These are phyloP conservation scores for Musa beccarii DNA, from an alignment of 176 grass and related monocot genomes.

Conservation along the genomic window DNA sequence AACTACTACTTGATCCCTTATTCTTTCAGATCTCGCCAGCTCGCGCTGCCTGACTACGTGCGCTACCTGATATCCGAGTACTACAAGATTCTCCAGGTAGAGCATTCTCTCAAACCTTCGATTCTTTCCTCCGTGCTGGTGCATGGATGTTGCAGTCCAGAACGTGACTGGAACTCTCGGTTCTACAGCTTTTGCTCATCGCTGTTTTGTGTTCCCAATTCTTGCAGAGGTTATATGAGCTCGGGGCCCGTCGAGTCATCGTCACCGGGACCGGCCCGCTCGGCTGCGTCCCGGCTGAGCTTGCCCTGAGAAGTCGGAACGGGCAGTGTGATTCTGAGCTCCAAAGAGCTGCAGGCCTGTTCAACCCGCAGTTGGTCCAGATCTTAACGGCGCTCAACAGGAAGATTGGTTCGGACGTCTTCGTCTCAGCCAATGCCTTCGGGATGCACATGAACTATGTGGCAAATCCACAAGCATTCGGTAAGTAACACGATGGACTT, in stretches of 20 bases:
- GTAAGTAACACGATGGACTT: slow-evolving; percentile 20
- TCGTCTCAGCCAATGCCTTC: slow-evolving; percentile 68
- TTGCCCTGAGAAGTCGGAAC: slow-evolving; percentile 54
- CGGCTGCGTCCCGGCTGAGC: slow-evolving; percentile 83
- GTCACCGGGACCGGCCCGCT: slow-evolving; percentile 96
- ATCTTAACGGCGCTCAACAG: slow-evolving; percentile 46
- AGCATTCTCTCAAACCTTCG: background rate
- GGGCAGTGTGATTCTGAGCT: slow-evolving; percentile 60
- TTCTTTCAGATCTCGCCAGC: slow-evolving; percentile 19
- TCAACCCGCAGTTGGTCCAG: slow-evolving; percentile 70
- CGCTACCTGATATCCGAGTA: slow-evolving; percentile 14
- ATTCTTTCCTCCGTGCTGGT: background rate
- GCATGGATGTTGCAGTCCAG: background rate
- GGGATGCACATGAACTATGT: slow-evolving; percentile 67
- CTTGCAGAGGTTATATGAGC: slow-evolving; percentile 50
- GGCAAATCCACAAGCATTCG: slow-evolving; percentile 62
- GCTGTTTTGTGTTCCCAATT: background rate
- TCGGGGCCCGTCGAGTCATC: slow-evolving; percentile 52
- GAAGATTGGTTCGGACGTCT: slow-evolving; percentile 40
- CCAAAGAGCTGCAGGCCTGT: slow-evolving; percentile 52
- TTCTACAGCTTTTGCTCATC: background rate
- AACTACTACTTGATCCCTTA: slow-evolving; percentile 25
- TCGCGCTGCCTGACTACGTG: slow-evolving; percentile 19
- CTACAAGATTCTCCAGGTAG: slow-evolving; percentile 17
- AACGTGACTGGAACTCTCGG: background rate